Evolutionary conservation across 2,329 filamentous ascomycete species (phyloP).

Genomic region (Aspergillus ochraceus): DNA sequence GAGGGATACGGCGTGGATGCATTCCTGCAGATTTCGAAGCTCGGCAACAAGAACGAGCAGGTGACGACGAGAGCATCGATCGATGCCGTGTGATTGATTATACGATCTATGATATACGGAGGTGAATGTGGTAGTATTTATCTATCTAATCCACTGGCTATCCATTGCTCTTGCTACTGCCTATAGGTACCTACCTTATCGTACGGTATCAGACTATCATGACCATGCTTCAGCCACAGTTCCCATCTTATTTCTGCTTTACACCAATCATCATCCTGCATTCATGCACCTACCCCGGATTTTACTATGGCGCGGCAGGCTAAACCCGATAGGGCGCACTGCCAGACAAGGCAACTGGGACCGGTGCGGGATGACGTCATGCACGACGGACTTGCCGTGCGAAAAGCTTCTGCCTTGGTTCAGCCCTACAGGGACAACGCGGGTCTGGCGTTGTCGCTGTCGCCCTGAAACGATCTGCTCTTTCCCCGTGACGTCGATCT

Average conservation of each 20-base stretch:
- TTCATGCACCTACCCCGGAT: too few species aligned
- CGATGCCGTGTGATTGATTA: slow-evolving; percentile 63
- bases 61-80: slow-evolving; percentile 75
- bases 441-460: background rate
- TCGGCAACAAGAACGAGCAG: slow-evolving; percentile 98
- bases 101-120: background rate
- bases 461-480: background rate
- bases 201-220: too few species aligned
- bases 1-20: slow-evolving; percentile 96
- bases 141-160: background rate
- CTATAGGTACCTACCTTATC: too few species aligned
- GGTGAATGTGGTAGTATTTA: background rate
- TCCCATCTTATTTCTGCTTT: background rate
- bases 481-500: slow-evolving; percentile 24
- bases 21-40: slow-evolving; percentile 91
- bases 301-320: background rate
- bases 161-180: too few species aligned
- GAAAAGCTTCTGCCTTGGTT: background rate
- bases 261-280: too few species aligned
- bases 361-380: slow-evolving; percentile 20
- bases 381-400: background rate
- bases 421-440: background rate
- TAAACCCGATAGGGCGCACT: background rate
- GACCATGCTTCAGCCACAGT: background rate
- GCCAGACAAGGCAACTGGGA: background rate